A percentile compares a stretch with the other conserved stretches of the same genome.
These are phyloP conservation scores for Metrosideros polymorpha DNA, from an alignment of 441 rosid genomes.

Conservation along the genomic window DNA sequence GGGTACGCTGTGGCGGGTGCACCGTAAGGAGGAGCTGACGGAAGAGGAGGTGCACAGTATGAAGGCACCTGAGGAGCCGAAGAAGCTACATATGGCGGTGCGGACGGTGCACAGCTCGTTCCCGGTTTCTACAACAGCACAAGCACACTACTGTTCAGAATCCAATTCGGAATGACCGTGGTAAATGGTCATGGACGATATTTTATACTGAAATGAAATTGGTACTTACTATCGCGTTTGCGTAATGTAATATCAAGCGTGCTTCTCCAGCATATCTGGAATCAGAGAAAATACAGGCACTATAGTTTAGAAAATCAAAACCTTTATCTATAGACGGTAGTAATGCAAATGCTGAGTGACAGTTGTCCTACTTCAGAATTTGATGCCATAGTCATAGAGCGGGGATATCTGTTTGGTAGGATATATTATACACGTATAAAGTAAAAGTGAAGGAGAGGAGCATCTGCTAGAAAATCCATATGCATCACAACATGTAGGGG, in stretches of 20 bases:
- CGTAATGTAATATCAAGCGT: constrained; percentile 48
- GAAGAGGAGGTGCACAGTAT: constrained; percentile 24
- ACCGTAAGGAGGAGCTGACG: constrained; percentile 19
- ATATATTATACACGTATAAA: not conserved
- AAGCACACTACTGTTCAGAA: not conserved
- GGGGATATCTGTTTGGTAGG: not conserved
- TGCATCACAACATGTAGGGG: not conserved
- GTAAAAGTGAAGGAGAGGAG: not conserved
- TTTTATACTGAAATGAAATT: not conserved
- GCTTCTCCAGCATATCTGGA: constrained; percentile 71
- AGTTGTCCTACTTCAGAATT: not conserved
- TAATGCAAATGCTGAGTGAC: not conserved
- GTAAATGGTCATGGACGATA: not conserved
- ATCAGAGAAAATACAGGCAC: not conserved
- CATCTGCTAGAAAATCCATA: not conserved
- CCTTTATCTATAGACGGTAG: not conserved
- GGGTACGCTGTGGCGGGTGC: constrained; percentile 30
- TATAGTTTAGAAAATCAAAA: not conserved
- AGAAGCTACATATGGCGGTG: constrained; percentile 27
- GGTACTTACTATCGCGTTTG: constrained; percentile 43
- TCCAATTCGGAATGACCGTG: not conserved
- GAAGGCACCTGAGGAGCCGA: constrained; percentile 19
- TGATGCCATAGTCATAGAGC: not conserved
- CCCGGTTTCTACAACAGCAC: constrained; percentile 23
- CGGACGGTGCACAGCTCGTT: constrained; percentile 26